Percentiles rank a stretch among this genome's conserved stretches.
Evolutionary conservation across 805 yeast species (phyloP).

Genomic region (Tetrapisispora namnaoensis): DNA sequence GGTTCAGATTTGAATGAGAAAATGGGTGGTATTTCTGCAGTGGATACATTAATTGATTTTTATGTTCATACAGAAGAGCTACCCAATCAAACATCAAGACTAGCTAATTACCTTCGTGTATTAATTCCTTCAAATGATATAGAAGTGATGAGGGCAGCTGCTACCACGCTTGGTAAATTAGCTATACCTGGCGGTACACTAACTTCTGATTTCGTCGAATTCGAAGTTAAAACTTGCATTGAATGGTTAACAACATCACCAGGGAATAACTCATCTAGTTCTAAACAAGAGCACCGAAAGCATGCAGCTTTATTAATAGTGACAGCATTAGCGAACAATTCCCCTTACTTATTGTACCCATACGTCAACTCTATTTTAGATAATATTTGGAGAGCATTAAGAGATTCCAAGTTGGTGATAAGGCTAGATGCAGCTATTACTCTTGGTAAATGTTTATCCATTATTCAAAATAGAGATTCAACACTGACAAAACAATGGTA

Average conservation of each 20-base stretch:
- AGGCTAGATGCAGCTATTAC: slow-evolving; percentile 80
- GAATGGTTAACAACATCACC: slow-evolving; percentile 74
- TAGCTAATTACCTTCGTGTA: slow-evolving; percentile 78
- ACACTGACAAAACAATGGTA: slow-evolving; percentile 69
- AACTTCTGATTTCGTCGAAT: slow-evolving; percentile 88
- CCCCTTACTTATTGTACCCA: slow-evolving; percentile 74
- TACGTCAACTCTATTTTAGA: slow-evolving; percentile 72
- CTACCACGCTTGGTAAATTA: slow-evolving; percentile 75
- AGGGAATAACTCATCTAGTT: slow-evolving; percentile 33
- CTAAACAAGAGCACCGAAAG: slow-evolving; percentile 72
- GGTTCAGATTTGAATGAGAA: slow-evolving; percentile 62
- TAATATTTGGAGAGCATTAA: slow-evolving; percentile 77
- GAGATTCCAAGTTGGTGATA: slow-evolving; percentile 67
- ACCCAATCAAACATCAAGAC: slow-evolving; percentile 79
- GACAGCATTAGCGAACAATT: slow-evolving; percentile 72
- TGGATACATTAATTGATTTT: slow-evolving; percentile 76
- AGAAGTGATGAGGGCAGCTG: slow-evolving; percentile 79
- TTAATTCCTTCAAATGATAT: slow-evolving; percentile 74
- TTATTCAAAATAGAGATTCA: slow-evolving; percentile 69
- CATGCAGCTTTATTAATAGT: slow-evolving; percentile 86
- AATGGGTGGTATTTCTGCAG: slow-evolving; percentile 85
- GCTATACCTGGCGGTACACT: slow-evolving; percentile 85
- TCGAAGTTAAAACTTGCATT: slow-evolving; percentile 77
- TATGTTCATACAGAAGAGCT: slow-evolving; percentile 76
- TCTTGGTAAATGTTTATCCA: slow-evolving; percentile 64